phyloP scores from a whole-genome alignment of 2,329 filamentous ascomycete genomes.

The Fusarium sublunatum region DNA sequence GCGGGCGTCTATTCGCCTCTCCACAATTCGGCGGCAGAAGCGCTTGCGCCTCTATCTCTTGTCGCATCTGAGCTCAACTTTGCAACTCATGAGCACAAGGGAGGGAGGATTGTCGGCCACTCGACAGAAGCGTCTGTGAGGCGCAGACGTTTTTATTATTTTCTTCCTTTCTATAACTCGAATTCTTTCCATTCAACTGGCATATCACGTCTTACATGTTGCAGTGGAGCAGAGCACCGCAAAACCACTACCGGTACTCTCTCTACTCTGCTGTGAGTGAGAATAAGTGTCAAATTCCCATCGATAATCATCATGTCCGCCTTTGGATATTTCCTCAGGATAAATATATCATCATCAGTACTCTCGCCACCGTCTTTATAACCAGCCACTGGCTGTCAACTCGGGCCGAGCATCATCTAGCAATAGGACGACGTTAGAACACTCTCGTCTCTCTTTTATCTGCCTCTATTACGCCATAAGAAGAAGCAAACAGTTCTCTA shows the following conservation, averaged over 20 bases:
- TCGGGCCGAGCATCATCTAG: slow-evolving; percentile 7
- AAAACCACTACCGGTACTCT: neutral
- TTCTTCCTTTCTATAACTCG: slow-evolving; percentile 12
- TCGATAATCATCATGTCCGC: slow-evolving; percentile 40
- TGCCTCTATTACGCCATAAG: neutral
- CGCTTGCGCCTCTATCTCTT: neutral
- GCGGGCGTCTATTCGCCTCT: slow-evolving; percentile 35
- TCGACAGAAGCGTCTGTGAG: slow-evolving; percentile 18
- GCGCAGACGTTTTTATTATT: slow-evolving; percentile 17
- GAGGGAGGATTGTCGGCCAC: slow-evolving; percentile 5
- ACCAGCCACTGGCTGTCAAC: slow-evolving; percentile 7
- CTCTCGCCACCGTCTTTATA: slow-evolving; percentile 16
- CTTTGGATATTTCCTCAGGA: slow-evolving; percentile 32
- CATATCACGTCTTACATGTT: slow-evolving; percentile 16
- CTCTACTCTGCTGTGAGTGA: slow-evolving; percentile 10
- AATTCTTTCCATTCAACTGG: slow-evolving; percentile 5
- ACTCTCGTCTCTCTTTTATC: neutral
- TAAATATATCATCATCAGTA: slow-evolving; percentile 26
- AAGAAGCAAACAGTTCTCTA: neutral
- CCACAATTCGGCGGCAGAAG: slow-evolving; percentile 20
- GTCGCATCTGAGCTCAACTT: slow-evolving; percentile 24
- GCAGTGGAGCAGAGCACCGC: neutral
- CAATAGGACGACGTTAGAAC: slow-evolving; percentile 3
- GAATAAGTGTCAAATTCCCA: slow-evolving; percentile 4
- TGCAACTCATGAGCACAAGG: slow-evolving; percentile 7